phyloP scores from a whole-genome alignment of 495 filamentous ascomycete species.

The Penicillium lividum region DNA sequence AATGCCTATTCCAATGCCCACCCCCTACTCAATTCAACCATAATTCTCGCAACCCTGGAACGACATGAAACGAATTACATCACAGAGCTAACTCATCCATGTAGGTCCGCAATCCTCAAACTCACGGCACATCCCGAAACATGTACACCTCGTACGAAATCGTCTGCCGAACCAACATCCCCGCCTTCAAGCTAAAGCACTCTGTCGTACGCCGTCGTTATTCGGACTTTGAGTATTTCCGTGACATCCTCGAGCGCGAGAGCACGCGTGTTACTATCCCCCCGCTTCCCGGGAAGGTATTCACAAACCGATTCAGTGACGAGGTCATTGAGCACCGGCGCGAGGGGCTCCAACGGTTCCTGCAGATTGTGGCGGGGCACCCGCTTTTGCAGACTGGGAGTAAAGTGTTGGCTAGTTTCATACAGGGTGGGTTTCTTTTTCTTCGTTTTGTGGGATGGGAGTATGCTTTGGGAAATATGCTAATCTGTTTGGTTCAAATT shows the following conservation, averaged over 20 bases:
- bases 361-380: conserved; percentile 97
- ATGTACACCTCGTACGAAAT: conserved; percentile 99
- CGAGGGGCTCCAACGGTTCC: conserved; percentile 88
- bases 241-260: conserved; percentile 96
- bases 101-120: conserved; percentile 92
- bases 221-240: conserved; percentile 98
- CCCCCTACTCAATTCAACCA: not conserved
- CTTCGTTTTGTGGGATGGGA: too few relatives aligned
- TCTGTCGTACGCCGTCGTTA: conserved; percentile 89
- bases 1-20: not conserved
- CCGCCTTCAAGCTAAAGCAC: conserved; percentile 91
- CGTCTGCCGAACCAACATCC: conserved; percentile 95
- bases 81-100: not conserved
- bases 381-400: conserved; percentile 96
- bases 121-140: conserved; percentile 87
- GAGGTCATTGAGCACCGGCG: conserved; percentile 96
- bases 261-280: conserved; percentile 92
- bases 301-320: conserved; percentile 97
- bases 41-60: not conserved
- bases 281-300: conserved; percentile 93
- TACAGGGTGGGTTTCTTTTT: conserved; percentile 71
- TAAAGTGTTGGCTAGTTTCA: conserved; percentile 92
- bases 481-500: not conserved
- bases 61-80: too few relatives aligned
- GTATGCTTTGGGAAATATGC: not conserved